phyloP scores from a whole-genome alignment of 371 early-diverging fungal genomes.

The Mortierella sp. region DNA sequence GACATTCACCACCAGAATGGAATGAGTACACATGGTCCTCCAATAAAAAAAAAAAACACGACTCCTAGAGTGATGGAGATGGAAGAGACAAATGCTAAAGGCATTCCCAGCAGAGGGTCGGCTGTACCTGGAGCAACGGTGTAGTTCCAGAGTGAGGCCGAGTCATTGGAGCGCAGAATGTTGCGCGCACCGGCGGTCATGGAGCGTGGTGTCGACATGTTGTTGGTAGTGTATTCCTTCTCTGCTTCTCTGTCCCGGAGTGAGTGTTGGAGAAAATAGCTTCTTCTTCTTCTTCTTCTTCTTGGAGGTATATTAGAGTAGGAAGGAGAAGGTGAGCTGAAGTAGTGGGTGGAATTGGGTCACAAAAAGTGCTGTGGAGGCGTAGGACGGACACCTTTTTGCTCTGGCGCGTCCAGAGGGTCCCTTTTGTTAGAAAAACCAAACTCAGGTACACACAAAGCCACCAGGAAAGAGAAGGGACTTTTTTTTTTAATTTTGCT shows the following conservation, averaged over 20 bases:
- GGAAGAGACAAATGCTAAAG: not conserved
- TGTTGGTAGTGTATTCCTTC: constrained; percentile 5
- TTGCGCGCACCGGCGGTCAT: constrained; percentile 91
- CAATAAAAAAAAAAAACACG: not conserved
- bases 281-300: no score
- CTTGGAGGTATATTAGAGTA: no score
- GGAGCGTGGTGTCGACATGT: constrained; percentile 71
- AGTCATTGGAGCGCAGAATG: constrained; percentile 91
- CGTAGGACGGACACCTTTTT: no score
- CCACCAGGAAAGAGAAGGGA: no score
- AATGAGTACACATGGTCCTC: not conserved
- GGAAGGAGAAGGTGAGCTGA: no score
- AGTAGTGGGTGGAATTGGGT: no score
- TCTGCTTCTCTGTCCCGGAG: not conserved
- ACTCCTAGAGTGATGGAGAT: not conserved
- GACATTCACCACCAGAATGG: not conserved
- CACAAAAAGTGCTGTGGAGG: no score
- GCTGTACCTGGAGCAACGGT: constrained; percentile 88
- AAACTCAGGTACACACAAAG: no score
- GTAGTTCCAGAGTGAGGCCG: constrained; percentile 92
- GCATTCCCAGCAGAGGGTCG: no score
- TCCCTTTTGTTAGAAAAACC: no score
- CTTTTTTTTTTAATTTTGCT: no score
- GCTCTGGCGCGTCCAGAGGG: no score
- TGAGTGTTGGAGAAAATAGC: not conserved